Evolutionary conservation across 768 basidiomycete genomes (phyloP).

Genomic region (Hypholoma fasciculare): DNA sequence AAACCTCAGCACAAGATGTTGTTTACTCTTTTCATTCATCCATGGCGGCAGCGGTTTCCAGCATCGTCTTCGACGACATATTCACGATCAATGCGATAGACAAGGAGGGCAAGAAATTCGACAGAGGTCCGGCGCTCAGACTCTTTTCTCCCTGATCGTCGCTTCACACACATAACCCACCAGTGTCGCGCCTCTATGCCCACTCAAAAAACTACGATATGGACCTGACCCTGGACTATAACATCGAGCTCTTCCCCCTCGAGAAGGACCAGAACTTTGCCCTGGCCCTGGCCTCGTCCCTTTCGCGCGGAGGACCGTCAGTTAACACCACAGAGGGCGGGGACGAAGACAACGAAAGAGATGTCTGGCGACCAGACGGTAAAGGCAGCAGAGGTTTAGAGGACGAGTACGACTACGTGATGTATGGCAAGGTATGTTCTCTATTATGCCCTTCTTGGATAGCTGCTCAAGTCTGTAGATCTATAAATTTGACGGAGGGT

Average conservation of each 20-base stretch:
- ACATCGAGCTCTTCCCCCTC: conserved; percentile 87
- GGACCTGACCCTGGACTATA: conserved; percentile 93
- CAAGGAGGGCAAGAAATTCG: conserved; percentile 96
- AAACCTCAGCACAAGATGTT: neutral
- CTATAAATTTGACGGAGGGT: conserved; percentile 93
- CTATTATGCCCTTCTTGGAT: neutral
- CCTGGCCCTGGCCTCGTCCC: conserved; percentile 82
- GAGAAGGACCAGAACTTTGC: conserved; percentile 70
- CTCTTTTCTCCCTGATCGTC: conserved; percentile 4
- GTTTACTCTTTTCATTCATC: conserved; percentile 9
- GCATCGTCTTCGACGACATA: conserved; percentile 90
- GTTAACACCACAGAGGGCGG: conserved; percentile 47
- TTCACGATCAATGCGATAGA: conserved; percentile 85
- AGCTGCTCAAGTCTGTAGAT: conserved; percentile 50
- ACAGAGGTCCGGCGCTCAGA: conserved; percentile 71
- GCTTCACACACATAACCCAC: conserved; percentile 9
- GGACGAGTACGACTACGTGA: conserved; percentile 98
- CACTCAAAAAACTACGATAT: conserved; percentile 91
- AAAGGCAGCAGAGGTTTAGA: conserved; percentile 80
- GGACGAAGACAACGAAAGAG: conserved; percentile 65
- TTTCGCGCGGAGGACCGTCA: conserved; percentile 55
- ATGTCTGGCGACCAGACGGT: conserved; percentile 85
- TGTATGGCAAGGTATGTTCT: conserved; percentile 89
- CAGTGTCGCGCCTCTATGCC: conserved; percentile 91
- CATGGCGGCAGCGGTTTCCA: conserved; percentile 64